A percentile compares a stretch with the other conserved stretches of the same genome.
These are phyloP conservation scores for Rhodosporidiobolus odoratus DNA, from an alignment of 768 basidiomycete genomes.

Conservation along the genomic window DNA sequence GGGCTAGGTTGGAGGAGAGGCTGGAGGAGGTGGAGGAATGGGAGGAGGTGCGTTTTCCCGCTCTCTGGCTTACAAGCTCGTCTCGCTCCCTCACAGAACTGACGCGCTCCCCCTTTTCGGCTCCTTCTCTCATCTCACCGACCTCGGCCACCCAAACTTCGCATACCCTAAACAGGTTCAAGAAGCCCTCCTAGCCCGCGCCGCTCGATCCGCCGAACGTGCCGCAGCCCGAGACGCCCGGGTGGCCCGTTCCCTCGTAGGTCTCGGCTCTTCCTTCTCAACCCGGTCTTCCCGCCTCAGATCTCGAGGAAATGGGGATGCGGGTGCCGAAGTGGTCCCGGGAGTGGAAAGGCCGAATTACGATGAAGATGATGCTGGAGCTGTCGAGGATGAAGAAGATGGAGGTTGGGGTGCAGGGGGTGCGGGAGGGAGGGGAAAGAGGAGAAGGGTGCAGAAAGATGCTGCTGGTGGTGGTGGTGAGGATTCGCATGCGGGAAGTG, in stretches of 20 bases:
- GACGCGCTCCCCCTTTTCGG: background rate
- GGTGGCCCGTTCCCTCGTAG: constrained; percentile 7
- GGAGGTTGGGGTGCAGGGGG: background rate
- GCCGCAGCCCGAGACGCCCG: too few relatives aligned
- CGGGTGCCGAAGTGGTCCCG: too few relatives aligned
- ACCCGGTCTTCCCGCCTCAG: constrained; percentile 11
- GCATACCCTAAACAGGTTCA: too few relatives aligned
- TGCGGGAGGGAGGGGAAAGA: background rate
- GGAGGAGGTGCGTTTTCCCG: constrained; percentile 21
- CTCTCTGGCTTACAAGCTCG: too few relatives aligned
- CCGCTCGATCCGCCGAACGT: background rate
- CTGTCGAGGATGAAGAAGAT: background rate
- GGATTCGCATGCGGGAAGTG: background rate
- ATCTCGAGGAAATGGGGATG: too few relatives aligned
- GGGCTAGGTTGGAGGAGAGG: constrained; percentile 18
- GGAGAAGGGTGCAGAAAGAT: background rate
- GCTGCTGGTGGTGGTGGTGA: background rate
- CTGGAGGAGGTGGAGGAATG: constrained; percentile 1
- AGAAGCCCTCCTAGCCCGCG: background rate
- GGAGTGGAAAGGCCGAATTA: background rate
- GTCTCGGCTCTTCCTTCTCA: background rate
- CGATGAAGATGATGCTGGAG: background rate
- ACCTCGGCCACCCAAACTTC: background rate
- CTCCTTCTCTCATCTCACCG: background rate
- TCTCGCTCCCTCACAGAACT: too few relatives aligned